A percentile compares a stretch with the other conserved stretches of the same genome.
These are phyloP conservation scores for Scheffersomyces amazonensis DNA, from an alignment of 805 yeast genomes.

Conservation along the genomic window DNA sequence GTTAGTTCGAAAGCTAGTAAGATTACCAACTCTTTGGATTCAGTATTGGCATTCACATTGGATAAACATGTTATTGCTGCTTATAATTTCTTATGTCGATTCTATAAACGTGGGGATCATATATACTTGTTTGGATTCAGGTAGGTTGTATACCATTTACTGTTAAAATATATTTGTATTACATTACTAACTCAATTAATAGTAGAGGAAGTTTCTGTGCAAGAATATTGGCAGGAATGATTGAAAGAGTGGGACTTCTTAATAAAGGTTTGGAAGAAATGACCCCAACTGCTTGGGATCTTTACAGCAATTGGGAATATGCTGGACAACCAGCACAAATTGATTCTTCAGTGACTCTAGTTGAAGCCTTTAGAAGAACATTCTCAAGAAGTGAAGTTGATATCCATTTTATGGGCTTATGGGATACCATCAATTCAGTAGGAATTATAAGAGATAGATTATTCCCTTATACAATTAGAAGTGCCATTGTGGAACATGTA, in stretches of 20 bases:
- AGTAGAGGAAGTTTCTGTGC: conserved; percentile 66
- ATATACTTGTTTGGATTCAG: conserved; percentile 59
- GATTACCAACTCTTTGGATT: conserved; percentile 26
- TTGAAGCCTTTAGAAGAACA: conserved; percentile 52
- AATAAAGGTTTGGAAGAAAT: conserved; percentile 53
- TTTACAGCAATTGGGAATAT: conserved; percentile 58
- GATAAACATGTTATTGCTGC: conserved; percentile 59
- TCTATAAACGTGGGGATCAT: conserved; percentile 48
- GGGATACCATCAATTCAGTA: conserved; percentile 69
- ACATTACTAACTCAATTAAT: conserved; percentile 5
- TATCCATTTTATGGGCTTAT: conserved; percentile 61
- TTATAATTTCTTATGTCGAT: conserved; percentile 48
- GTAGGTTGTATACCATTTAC: conserved; percentile 12
- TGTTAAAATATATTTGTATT: neutral
- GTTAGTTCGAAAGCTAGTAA: conserved; percentile 6
- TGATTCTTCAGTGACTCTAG: conserved; percentile 41
- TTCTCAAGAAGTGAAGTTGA: conserved; percentile 46
- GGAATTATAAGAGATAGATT: conserved; percentile 56
- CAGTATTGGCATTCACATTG: conserved; percentile 51
- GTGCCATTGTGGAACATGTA: conserved; percentile 52
- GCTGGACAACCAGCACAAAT: conserved; percentile 55
- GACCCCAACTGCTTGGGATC: conserved; percentile 60
- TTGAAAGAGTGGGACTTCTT: conserved; percentile 60
- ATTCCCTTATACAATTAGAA: conserved; percentile 56
- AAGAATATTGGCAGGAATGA: conserved; percentile 62